A percentile compares a stretch with the other conserved stretches of the same genome.
Conservation (phyloP, 78 protist genomes). For the Creolimax fragrantissima region DNA sequence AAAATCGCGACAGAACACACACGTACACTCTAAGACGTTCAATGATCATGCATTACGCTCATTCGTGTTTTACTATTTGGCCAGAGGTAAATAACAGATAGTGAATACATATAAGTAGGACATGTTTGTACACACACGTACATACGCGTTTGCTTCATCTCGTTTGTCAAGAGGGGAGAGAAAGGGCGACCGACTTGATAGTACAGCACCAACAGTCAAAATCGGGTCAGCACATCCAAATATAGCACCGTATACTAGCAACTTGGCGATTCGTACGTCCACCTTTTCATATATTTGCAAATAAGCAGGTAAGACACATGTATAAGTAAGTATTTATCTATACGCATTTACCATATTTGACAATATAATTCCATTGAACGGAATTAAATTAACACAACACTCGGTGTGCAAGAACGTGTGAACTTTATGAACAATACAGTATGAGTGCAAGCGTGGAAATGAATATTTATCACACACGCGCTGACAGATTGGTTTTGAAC, state of each 20-base stretch:
- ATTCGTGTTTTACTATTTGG: too few relatives aligned
- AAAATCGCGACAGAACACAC: too few relatives aligned
- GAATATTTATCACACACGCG: too few relatives aligned
- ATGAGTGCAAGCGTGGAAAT: too few relatives aligned
- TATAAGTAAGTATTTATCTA: not conserved
- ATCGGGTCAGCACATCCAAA: conserved; percentile 16
- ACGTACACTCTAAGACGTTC: too few relatives aligned
- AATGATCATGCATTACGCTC: too few relatives aligned
- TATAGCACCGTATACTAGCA: conserved; percentile 29
- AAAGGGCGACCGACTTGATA: conserved; percentile 53
- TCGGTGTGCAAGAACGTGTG: too few relatives aligned
- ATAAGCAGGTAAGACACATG: not conserved
- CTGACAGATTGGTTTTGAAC: too few relatives aligned
- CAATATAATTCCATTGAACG: not conserved
- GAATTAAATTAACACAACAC: not conserved
- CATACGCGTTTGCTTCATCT: not conserved
- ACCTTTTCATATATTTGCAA: not conserved
- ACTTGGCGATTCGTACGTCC: conserved; percentile 56
- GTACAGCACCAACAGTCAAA: conserved; percentile 70
- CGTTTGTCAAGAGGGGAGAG: not conserved
- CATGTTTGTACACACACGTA: not conserved
- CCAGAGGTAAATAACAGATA: too few relatives aligned
- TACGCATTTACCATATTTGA: not conserved
- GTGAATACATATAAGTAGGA: too few relatives aligned
- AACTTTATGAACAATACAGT: too few relatives aligned